Evolutionary conservation across 805 yeast species (phyloP).

Genomic region (Metschnikowia cubensis): DNA sequence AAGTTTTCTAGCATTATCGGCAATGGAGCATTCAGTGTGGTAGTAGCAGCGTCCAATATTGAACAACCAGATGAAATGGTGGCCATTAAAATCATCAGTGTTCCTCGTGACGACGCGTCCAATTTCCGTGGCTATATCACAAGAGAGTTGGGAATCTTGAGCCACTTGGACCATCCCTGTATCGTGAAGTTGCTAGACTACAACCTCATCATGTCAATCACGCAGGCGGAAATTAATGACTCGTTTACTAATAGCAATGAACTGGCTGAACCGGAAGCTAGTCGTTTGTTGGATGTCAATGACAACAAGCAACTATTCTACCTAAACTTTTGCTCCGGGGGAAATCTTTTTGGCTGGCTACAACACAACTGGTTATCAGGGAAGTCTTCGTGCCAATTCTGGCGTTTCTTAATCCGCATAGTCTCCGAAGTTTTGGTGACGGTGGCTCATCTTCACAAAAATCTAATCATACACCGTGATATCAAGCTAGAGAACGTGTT

Average conservation of each 20-base stretch:
- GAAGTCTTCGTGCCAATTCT: slow-evolving; percentile 25
- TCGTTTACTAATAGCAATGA: background rate
- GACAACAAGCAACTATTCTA: slow-evolving; percentile 46
- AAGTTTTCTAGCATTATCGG: slow-evolving; percentile 43
- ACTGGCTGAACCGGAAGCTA: background rate
- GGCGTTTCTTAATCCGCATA: slow-evolving; percentile 53
- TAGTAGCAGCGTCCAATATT: slow-evolving; percentile 43
- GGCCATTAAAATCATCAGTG: slow-evolving; percentile 65
- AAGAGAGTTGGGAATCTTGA: slow-evolving; percentile 69
- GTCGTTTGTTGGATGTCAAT: slow-evolving; percentile 3
- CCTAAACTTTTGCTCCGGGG: slow-evolving; percentile 77
- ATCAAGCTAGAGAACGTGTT: slow-evolving; percentile 83
- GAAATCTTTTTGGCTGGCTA: slow-evolving; percentile 70
- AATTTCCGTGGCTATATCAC: slow-evolving; percentile 37
- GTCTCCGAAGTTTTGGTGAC: slow-evolving; percentile 71
- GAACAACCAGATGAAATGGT: slow-evolving; percentile 29
- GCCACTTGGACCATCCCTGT: slow-evolving; percentile 59
- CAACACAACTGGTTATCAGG: slow-evolving; percentile 23
- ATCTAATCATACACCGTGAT: slow-evolving; percentile 81
- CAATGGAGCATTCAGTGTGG: slow-evolving; percentile 65
- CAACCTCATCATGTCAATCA: slow-evolving; percentile 28
- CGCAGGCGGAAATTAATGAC: slow-evolving; percentile 22
- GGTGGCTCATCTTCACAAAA: slow-evolving; percentile 61
- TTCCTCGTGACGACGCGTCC: slow-evolving; percentile 30
- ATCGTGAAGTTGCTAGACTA: slow-evolving; percentile 60